Base-by-base conservation (phyloP, 352 stramenopile species). In the Phytopythium sindhum region DNA sequence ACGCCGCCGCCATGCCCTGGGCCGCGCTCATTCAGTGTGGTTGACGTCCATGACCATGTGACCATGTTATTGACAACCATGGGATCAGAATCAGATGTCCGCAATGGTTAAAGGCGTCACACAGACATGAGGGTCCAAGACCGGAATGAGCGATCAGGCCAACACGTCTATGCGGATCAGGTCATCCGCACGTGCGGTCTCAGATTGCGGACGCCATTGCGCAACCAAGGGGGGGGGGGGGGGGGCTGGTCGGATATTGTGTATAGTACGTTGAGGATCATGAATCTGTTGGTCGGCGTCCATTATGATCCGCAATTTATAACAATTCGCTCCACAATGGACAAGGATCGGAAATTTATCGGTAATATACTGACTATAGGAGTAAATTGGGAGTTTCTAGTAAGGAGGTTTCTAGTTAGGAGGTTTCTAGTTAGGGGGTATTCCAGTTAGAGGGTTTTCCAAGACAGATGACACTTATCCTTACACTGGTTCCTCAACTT, bases 21-120 rank as follows among this genome's bases (percentile, higher is more conserved):
- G 37, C 68, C 10, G 68, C 70, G 19, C 65, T 75, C 4, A 63
- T 75, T 4, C 65, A 75, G 60, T 75, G 68, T 33, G 68, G 68
- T 4, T 75, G n/a, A 69, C 39, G 26, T 33, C 35, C 1, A 42
- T 7, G 37, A 42, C 9, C 35, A 44, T 6, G 14, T 0, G 6
- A 15, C 14, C 35, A 41, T 14, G 37, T 19, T 14, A 44, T 19
- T 21, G 37, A n/a, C 2, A 19, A 5, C 1, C 12, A 44, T 44
- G 37, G 37, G 17, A 17, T 44, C 37, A 44, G 37, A 44, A 44
- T 21, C 37, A 44, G 37, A 19, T 14, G 37, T 19, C 17, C 14
- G 14, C 37, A 44, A 0, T 35, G 17, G 6, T 14, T 41, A 14
- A 41, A 17, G 37, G 37, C 12, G 37, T 44, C 37, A 44, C 35